Evolutionary conservation across 2,329 filamentous ascomycete genomes (phyloP), one percentile per base, ranked within the genome.

Genomic region (Aureobasidium pullulans): DNA sequence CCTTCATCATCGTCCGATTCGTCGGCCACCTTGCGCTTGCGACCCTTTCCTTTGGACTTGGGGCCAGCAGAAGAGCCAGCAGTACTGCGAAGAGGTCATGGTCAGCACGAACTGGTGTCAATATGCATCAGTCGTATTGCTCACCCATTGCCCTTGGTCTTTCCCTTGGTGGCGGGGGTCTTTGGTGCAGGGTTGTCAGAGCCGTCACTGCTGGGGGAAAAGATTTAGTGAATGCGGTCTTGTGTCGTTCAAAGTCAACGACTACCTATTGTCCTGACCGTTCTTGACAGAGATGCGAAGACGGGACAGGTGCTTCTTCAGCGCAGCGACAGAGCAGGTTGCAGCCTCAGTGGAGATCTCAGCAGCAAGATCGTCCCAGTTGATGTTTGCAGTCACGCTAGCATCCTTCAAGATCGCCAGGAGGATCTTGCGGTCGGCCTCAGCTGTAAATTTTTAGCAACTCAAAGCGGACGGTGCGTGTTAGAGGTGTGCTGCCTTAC

Each of bases 361-460:
- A 1, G 28, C 48, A 19, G 59, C 59, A 15, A 62, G 47, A 13
- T 42, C 39, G 9, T 49, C 48, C 47, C 57, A 57, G 44, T 59
- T 29, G 43, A 61, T 47, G 16, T 46, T 59, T 3, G 42, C 28
- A 11, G 48, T 15, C 32, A 59, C 40, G 11, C 16, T 46, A 13
- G 44, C 16, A 11, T 47, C 48, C 46, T 60, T 48, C 34, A 63
- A 9, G 52, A 63, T 46, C 2, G 59, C 40, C 1, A 63, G 42
- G 13, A 63, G 31, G 31, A 63, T 57, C 42, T 52, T 57, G 34
- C 62, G 56, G 37, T 63, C 59, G 9, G 36, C 50, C 37, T 61
- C 59, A 23, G 49, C 61, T 62, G 19, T 32, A 23, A 23, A 23
- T 23, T 3, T 23, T 23, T 23, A 23, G 23, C 23, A 4, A 23